These are phyloP conservation scores for Beauveria bassiana DNA, from an alignment of 2,329 filamentous ascomycete species.

Conservation along the genomic window DNA sequence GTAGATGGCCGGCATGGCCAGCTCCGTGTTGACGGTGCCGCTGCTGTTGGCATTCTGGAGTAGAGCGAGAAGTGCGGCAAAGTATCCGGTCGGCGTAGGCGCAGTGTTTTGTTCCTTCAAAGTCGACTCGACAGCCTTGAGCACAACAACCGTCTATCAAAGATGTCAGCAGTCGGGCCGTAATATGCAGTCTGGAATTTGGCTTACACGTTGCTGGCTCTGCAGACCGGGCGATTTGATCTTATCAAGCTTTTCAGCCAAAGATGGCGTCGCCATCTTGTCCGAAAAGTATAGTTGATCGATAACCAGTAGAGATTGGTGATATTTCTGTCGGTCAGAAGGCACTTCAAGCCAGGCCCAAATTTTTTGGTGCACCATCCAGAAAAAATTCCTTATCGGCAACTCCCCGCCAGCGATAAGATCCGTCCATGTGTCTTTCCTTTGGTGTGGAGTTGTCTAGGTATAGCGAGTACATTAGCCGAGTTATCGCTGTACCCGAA, in stretches of 20 bases:
- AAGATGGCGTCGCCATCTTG: conserved; percentile 42
- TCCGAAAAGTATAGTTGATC: conserved; percentile 16
- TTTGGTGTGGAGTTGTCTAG: neutral
- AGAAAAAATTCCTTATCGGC: conserved; percentile 19
- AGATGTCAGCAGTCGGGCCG: conserved; percentile 1
- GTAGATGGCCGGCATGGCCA: conserved; percentile 83
- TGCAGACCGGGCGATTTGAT: conserved; percentile 95
- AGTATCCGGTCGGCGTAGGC: conserved; percentile 82
- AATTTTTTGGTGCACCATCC: conserved; percentile 12
- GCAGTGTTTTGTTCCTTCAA: conserved; percentile 81
- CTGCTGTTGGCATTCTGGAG: conserved; percentile 67
- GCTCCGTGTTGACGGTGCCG: conserved; percentile 69
- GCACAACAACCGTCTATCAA: conserved; percentile 54
- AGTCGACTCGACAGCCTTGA: conserved; percentile 87
- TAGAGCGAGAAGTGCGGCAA: conserved; percentile 86
- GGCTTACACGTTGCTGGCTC: conserved; percentile 79
- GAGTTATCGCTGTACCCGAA: conserved; percentile 25
- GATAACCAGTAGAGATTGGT: neutral
- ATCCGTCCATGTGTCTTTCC: neutral
- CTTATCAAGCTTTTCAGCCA: conserved; percentile 92
- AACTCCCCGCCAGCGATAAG: conserved; percentile 16
- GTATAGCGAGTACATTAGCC: conserved; percentile 3
- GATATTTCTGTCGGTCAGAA: conserved; percentile 1
- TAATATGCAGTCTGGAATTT: neutral
- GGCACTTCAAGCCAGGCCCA: neutral